A percentile compares a stretch with the other conserved stretches of the same genome.
Evolutionary conservation across 1,139 yeast genomes (phyloP).

Genomic region (Kodamaea plutei): DNA sequence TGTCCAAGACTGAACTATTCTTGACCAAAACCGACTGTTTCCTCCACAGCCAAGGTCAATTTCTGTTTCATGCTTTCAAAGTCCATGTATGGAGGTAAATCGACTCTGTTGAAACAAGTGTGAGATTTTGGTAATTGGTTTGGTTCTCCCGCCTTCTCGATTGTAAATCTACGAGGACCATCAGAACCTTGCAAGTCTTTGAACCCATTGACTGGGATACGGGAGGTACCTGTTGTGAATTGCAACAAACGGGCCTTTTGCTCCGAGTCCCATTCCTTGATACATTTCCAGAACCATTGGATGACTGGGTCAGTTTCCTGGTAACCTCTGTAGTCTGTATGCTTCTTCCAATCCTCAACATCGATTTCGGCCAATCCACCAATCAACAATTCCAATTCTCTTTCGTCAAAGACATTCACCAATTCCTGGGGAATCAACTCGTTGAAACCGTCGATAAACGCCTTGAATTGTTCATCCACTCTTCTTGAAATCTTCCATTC

Average conservation of each 20-base stretch:
- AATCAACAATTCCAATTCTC: constrained; percentile 91
- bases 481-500: constrained; percentile 95
- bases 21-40: constrained; percentile 95
- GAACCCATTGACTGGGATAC: constrained; percentile 98
- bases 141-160: constrained; percentile 94
- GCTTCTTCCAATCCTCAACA: constrained; percentile 98
- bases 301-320: constrained; percentile 94
- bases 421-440: constrained; percentile 96
- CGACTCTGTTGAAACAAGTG: constrained; percentile 92
- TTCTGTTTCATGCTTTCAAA: constrained; percentile 76
- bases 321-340: constrained; percentile 96
- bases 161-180: constrained; percentile 97
- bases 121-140: constrained; percentile 95
- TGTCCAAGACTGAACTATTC: too few species aligned
- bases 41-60: constrained; percentile 84
- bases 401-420: constrained; percentile 93
- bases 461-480: constrained; percentile 92
- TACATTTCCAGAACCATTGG: constrained; percentile 98
- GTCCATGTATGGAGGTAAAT: constrained; percentile 77
- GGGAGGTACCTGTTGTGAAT: constrained; percentile 96
- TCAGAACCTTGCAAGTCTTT: constrained; percentile 97
- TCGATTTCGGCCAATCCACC: constrained; percentile 99
- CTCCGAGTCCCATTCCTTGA: constrained; percentile 92
- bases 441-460: constrained; percentile 94
- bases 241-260: constrained; percentile 93